Base-by-base conservation (phyloP, 2,329 filamentous ascomycete genomes). In the Apiospora saccharicola region DNA sequence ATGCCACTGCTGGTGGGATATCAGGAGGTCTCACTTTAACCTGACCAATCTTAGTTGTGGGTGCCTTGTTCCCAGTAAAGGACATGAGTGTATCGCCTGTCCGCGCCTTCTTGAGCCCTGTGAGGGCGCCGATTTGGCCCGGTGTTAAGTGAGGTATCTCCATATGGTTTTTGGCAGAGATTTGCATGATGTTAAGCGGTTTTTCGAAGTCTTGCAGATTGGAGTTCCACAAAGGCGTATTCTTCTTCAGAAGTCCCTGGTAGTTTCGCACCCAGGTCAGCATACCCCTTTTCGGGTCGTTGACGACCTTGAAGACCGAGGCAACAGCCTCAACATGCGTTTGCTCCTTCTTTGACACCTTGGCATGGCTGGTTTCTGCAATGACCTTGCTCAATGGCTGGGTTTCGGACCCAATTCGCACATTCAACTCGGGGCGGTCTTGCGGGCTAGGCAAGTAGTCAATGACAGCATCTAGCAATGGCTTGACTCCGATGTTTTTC, bases 211-310 rank as follows among this genome's bases (percentile, higher is more conserved):
- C 84, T 72, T 92, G 88, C 2, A 97, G 88, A 75, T 94, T 94
- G 14, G 95, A 96, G 80, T 98, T 98, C 90, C 93, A 98, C 37
- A 97, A 89, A 3, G 91, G 85, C 13, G 91, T 88, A 76, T 94
- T 94, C 67, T 91, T 91, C 72, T 91, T 90, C 70, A 99, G 85
- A 1, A 90, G 89, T 13, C 96, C 96, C 37, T 94, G 93, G 82
- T 98, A 98, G 10, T 98, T 94, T 53, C 96, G 91, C 13, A 98
- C 92, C 79, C 97, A 98, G 74, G 97, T 95, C 73, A 98, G 87
- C 71, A 97, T 92, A 24, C 96, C 96, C 72, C 95, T 91, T 75
- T 92, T 92, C 12, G 93, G 86, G 78, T 98, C 96, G 75, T 96
- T 93, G 75, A 96, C 94, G 7, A 98, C 96, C 82, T 99, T 99